phyloP scores from a whole-genome alignment of 108 stramenopile species.

The Chaetoceros tenuissimus region DNA sequence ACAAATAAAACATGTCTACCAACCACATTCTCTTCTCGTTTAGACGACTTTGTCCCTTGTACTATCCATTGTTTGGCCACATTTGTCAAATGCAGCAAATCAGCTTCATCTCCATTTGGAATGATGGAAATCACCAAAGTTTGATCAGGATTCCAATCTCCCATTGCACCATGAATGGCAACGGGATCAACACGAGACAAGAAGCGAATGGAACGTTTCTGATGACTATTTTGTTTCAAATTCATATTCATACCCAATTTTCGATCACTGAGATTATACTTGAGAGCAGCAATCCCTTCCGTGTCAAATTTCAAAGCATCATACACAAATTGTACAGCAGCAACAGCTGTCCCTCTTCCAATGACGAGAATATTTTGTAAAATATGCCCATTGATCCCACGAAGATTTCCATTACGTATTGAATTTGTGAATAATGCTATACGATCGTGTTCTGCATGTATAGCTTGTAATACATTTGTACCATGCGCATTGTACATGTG shows the following conservation, averaged over 20 bases:
- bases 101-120: slow-evolving; percentile 36
- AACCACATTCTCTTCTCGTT: slow-evolving; percentile 24
- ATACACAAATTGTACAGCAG: slow-evolving; percentile 67
- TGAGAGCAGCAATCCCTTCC: slow-evolving; percentile 11
- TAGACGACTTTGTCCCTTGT: slow-evolving; percentile 20
- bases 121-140: slow-evolving; percentile 60
- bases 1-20: slow-evolving; percentile 64
- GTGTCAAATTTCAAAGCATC: slow-evolving; percentile 44
- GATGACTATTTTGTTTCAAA: background rate
- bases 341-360: slow-evolving; percentile 38
- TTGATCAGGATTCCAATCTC: slow-evolving; percentile 48
- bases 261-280: slow-evolving; percentile 2
- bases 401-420: slow-evolving; percentile 45
- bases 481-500: slow-evolving; percentile 38
- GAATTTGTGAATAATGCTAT: slow-evolving; percentile 43
- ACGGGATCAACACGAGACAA: slow-evolving; percentile 58
- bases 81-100: slow-evolving; percentile 6
- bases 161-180: slow-evolving; percentile 27
- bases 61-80: slow-evolving; percentile 50
- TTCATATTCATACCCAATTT: slow-evolving; percentile 3
- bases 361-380: slow-evolving; percentile 69
- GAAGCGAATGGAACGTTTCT: slow-evolving; percentile 35
- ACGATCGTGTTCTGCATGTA: slow-evolving; percentile 65
- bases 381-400: slow-evolving; percentile 49
- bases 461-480: slow-evolving; percentile 44